These are phyloP conservation scores for Pilobolus umbonatus DNA, from an alignment of 192 early-diverging fungal genomes.

Conservation along the genomic window DNA sequence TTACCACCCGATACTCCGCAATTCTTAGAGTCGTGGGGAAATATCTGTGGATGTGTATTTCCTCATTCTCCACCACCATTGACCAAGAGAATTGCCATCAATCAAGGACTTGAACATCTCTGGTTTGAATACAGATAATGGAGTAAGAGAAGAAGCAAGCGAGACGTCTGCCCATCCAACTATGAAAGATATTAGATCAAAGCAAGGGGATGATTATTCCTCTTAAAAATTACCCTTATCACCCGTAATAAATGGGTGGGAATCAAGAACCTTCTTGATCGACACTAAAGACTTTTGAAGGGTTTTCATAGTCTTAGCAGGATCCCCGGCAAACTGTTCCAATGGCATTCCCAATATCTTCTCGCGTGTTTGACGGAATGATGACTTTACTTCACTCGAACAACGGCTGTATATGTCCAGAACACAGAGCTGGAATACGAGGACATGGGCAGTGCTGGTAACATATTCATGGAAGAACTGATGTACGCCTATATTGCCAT, in stretches of 20 bases:
- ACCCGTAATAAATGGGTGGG: conserved; percentile 34
- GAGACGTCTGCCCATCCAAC: conserved; percentile 42
- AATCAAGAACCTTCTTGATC: conserved; percentile 21
- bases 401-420: conserved; percentile 26
- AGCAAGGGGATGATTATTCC: not conserved
- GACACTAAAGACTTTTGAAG: conserved; percentile 25
- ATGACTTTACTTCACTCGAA: conserved; percentile 18
- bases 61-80: too few species aligned
- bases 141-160: conserved; percentile 30
- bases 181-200: not conserved
- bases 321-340: conserved; percentile 29
- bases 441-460: conserved; percentile 21
- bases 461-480: conserved; percentile 40
- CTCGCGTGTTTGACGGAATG: conserved; percentile 38
- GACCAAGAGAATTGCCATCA: too few species aligned
- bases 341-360: conserved; percentile 28
- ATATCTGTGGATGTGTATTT: too few species aligned
- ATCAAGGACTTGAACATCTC: conserved; percentile 33
- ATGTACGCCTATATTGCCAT: conserved; percentile 29
- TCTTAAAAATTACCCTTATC: conserved; percentile 28
- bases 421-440: conserved; percentile 29
- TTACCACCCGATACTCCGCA: too few species aligned
- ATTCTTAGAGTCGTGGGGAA: too few species aligned
- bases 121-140: conserved; percentile 28
- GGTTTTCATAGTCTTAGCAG: conserved; percentile 12